Evolutionary conservation across 2,329 filamentous ascomycete species (phyloP).

Genomic region (Verticillium isaacii): DNA sequence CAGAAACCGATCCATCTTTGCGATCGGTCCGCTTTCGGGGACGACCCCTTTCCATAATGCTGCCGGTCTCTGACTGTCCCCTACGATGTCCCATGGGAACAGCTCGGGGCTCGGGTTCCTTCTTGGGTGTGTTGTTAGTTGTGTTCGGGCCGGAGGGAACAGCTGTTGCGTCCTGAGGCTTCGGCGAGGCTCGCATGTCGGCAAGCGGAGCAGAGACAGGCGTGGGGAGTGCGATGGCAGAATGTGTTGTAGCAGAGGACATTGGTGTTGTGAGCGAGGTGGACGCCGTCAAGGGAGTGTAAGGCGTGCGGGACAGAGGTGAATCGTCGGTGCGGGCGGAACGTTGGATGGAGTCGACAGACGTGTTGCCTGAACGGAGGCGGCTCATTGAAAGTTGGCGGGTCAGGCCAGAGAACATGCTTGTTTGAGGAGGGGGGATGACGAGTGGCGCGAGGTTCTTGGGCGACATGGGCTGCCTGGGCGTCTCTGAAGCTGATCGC

Average conservation of each 20-base stretch:
- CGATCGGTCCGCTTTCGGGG: constrained; percentile 48
- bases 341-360: constrained; percentile 32
- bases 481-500: constrained; percentile 10
- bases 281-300: constrained; percentile 38
- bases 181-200: constrained; percentile 36
- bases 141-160: not conserved
- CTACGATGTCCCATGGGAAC: constrained; percentile 38
- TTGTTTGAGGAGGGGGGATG: constrained; percentile 39
- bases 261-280: constrained; percentile 35
- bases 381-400: constrained; percentile 38
- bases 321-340: constrained; percentile 41
- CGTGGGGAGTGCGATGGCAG: constrained; percentile 19
- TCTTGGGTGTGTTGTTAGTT: not conserved
- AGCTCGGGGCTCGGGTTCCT: constrained; percentile 5
- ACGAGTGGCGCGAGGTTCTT: constrained; percentile 52
- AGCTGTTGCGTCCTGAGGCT: constrained; percentile 33
- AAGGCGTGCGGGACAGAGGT: constrained; percentile 38
- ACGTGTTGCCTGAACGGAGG: constrained; percentile 39
- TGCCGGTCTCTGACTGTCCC: constrained; percentile 51
- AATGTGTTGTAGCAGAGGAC: constrained; percentile 32
- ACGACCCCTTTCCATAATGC: constrained; percentile 58
- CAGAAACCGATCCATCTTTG: not conserved
- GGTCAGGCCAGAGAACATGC: constrained; percentile 24
- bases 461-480: constrained; percentile 38
- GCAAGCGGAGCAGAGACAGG: constrained; percentile 43